A percentile compares a stretch with the other conserved stretches of the same genome.
These are phyloP conservation scores for Xerocomus alliaceus DNA, from an alignment of 1,284 basidiomycete species.

Conservation along the genomic window DNA sequence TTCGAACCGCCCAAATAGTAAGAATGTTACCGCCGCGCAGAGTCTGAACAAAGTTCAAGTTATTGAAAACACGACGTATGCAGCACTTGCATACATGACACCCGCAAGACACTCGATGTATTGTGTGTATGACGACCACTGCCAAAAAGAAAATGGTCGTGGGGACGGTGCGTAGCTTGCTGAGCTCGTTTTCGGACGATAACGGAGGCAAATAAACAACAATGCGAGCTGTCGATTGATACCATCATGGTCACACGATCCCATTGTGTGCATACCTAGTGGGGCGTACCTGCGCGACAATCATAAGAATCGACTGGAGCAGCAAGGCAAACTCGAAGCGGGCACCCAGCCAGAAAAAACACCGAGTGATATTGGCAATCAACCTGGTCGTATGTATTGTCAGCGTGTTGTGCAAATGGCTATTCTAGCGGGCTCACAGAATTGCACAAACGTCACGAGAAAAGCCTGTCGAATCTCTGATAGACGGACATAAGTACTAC, in stretches of 20 bases:
- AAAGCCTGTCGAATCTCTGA: slow-evolving; percentile 83
- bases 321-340: slow-evolving; percentile 80
- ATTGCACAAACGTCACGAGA: slow-evolving; percentile 84
- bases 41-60: slow-evolving; percentile 52
- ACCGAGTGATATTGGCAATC: slow-evolving; percentile 82
- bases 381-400: slow-evolving; percentile 51
- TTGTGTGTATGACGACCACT: slow-evolving; percentile 79
- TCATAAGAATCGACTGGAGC: slow-evolving; percentile 82
- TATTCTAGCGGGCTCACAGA: slow-evolving; percentile 52
- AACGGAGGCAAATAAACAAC: slow-evolving; percentile 79
- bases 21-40: slow-evolving; percentile 71
- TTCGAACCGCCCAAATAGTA: slow-evolving; percentile 74
- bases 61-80: slow-evolving; percentile 17
- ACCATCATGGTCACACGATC: slow-evolving; percentile 27
- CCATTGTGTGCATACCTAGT: slow-evolving; percentile 12
- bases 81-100: slow-evolving; percentile 59
- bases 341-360: slow-evolving; percentile 88
- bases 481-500: slow-evolving; percentile 25
- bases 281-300: slow-evolving; percentile 70
- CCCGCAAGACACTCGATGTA: slow-evolving; percentile 86
- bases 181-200: slow-evolving; percentile 63
- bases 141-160: slow-evolving; percentile 84
- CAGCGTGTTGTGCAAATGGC: slow-evolving; percentile 11
- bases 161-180: slow-evolving; percentile 64
- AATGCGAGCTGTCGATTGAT: slow-evolving; percentile 62